Evolutionary conservation across 495 filamentous ascomycete genomes (phyloP), one percentile per base, ranked within the genome.

Genomic region (Glutinoglossum americanum): DNA sequence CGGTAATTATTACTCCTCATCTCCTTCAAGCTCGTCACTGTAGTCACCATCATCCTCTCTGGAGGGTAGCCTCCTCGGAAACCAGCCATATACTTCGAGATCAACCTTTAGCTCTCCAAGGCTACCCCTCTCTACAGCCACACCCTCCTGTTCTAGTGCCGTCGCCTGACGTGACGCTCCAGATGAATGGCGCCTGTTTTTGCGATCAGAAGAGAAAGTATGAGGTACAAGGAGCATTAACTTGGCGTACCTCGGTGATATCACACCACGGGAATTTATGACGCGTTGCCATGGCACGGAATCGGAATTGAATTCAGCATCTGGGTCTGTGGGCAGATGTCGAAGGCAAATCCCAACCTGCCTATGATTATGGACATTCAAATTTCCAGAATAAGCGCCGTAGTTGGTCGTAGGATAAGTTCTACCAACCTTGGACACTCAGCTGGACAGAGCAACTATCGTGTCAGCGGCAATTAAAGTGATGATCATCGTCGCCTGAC

Each of bases 201-300:
- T 30, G 25, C 25, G 1, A 57, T 33, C 4, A 32, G 39, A 44
- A 37, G 19, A n/a, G 32, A 33, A 25, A 54, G 35, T 21, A 25
- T 15, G 7, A 3, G 13, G 10, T 6, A 3, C 8, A 25, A 25
- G 47, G 58, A 19, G 60, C n/a, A n/a, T n/a, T n/a, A n/a, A n/a
- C 28, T 53, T 26, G 39, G 64, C 72, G 26, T 63, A 93, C 87
- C 89, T 78, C 33, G 82, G 84, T 32, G 87, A 90, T 61, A 97
- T 89, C 58, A 79, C 73, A 19, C 89, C 89, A 67, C 85, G 89
- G 1, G 84, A 68, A 64, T 89, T 93, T 60, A 96, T 84, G 11
- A 97, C 87, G 51, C 90, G 74, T 71, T 96, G 90, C 90, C 90
- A 97, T 3, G 89, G 90, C 11, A 95, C 89, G 62, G 85, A 95